Percentiles rank a stretch among this genome's conserved stretches.
Evolutionary conservation across 2,329 filamentous ascomycete genomes (phyloP).

Genomic region (Trichophyton equinum): DNA sequence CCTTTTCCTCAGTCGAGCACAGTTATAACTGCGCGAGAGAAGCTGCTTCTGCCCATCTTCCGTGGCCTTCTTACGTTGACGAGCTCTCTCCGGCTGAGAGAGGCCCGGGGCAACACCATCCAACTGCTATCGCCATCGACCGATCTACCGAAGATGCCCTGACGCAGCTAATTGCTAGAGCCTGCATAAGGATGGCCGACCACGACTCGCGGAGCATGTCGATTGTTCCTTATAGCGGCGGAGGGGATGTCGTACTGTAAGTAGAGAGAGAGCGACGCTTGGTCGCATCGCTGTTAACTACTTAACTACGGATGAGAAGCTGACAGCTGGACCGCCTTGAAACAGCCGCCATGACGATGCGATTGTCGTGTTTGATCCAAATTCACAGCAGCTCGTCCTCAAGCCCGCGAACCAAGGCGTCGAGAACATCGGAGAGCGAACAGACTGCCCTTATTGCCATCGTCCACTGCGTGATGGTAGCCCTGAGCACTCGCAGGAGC

Average conservation of each 20-base stretch:
- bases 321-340: background rate
- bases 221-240: conserved; percentile 32
- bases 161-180: background rate
- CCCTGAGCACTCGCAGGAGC: conserved; percentile 27
- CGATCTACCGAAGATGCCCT: background rate
- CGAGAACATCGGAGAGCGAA: conserved; percentile 37
- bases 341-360: conserved; percentile 79
- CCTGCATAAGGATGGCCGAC: background rate
- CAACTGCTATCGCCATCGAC: background rate
- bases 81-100: background rate
- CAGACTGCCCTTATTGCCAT: conserved; percentile 84
- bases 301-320: background rate
- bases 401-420: conserved; percentile 43
- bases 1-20: background rate
- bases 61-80: background rate
- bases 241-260: conserved; percentile 36
- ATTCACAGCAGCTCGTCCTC: conserved; percentile 73
- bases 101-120: background rate
- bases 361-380: conserved; percentile 78
- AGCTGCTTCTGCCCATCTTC: background rate
- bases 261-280: conserved; percentile 9
- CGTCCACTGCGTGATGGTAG: conserved; percentile 48
- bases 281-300: background rate
- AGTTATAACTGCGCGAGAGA: background rate
- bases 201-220: conserved; percentile 23